Conservation (phyloP, 2,329 filamentous ascomycete genomes). For the Penicillium sp. region DNA sequence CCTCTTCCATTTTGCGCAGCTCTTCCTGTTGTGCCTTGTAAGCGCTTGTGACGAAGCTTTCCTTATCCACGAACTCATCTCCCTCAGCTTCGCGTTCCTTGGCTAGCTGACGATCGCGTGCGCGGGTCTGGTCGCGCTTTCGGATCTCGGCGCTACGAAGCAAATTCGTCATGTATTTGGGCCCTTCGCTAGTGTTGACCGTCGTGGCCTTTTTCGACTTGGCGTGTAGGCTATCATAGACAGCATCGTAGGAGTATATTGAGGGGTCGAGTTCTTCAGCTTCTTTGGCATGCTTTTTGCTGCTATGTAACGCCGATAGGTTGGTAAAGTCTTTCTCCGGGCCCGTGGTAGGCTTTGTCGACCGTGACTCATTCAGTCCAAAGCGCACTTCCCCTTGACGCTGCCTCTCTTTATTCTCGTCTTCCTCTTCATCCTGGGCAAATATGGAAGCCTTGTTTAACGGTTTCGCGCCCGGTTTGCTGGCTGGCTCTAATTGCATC, state of each 20-base stretch:
- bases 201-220: conserved; percentile 27
- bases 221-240: conserved; percentile 45
- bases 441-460: conserved; percentile 34
- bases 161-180: conserved; percentile 57
- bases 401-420: conserved; percentile 17
- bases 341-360: conserved; percentile 10
- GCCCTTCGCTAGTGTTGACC: conserved; percentile 27
- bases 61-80: conserved; percentile 61
- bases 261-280: conserved; percentile 42
- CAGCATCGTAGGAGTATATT: conserved; percentile 47
- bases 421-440: conserved; percentile 32
- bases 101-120: conserved; percentile 55
- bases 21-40: conserved; percentile 62
- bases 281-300: conserved; percentile 39
- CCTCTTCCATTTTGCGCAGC: conserved; percentile 50
- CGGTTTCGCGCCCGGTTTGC: conserved; percentile 27
- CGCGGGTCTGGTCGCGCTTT: conserved; percentile 58
- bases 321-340: conserved; percentile 36
- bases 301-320: conserved; percentile 43
- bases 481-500: conserved; percentile 21
- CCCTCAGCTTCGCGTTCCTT: conserved; percentile 59
- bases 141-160: conserved; percentile 55
- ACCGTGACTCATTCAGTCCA: conserved; percentile 20
- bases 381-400: conserved; percentile 16
- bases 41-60: conserved; percentile 60